Evolutionary conservation across 2,329 filamentous ascomycete species (phyloP).

Genomic region (Thyridium curvatum): DNA sequence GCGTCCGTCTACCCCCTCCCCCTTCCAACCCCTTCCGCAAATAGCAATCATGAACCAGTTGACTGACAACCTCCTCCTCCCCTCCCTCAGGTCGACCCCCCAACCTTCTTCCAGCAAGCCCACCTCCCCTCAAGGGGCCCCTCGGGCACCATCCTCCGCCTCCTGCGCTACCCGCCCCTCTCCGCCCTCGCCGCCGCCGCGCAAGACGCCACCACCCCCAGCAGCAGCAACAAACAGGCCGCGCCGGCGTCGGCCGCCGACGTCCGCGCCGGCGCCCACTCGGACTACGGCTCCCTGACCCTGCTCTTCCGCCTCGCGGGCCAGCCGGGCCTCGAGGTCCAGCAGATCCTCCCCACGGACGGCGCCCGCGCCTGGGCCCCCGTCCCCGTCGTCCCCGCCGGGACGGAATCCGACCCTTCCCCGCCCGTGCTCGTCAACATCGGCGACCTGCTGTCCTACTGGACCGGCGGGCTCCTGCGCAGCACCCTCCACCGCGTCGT

Average conservation of each 20-base stretch:
- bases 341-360: slow-evolving; percentile 52
- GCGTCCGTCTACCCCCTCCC: slow-evolving; percentile 33
- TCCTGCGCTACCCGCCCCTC: slow-evolving; percentile 66
- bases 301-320: slow-evolving; percentile 81
- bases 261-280: slow-evolving; percentile 85
- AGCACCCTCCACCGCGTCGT: slow-evolving; percentile 87
- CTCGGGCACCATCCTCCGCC: slow-evolving; percentile 57
- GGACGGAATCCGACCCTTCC: slow-evolving; percentile 49
- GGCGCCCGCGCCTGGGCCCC: slow-evolving; percentile 44
- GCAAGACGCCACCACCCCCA: slow-evolving; percentile 14
- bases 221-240: slow-evolving; percentile 19
- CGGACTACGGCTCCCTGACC: slow-evolving; percentile 71
- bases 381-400: slow-evolving; percentile 60
- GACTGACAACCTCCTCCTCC: not conserved
- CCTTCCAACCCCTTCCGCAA: not conserved
- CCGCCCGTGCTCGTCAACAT: slow-evolving; percentile 81
- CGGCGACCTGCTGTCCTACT: slow-evolving; percentile 67
- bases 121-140: slow-evolving; percentile 37
- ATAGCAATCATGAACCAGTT: slow-evolving; percentile 2
- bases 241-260: slow-evolving; percentile 42
- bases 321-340: slow-evolving; percentile 72
- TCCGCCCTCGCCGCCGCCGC: slow-evolving; percentile 2
- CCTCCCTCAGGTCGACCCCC: slow-evolving; percentile 40
- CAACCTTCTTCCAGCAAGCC: slow-evolving; percentile 48
- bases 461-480: slow-evolving; percentile 83